phyloP scores from a whole-genome alignment of 139 green algal genomes.

The Limnomonas spitsbergensis region DNA sequence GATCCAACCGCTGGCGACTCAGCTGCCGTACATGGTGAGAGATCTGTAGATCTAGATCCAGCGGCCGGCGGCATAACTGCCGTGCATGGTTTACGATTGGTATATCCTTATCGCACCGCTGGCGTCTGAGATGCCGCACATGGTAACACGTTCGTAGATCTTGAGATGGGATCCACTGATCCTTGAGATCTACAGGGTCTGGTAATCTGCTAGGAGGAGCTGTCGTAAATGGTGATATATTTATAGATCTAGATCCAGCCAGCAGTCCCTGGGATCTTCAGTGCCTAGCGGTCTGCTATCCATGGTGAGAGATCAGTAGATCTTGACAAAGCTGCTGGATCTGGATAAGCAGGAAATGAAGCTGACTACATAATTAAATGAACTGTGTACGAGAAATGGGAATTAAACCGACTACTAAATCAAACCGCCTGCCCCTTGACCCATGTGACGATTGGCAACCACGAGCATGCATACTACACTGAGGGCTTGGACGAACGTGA shows the following conservation, averaged over 20 bases:
- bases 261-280: slow-evolving; percentile 40
- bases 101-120: slow-evolving; percentile 64
- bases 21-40: slow-evolving; percentile 69
- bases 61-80: no score
- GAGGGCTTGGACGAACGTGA: neutral
- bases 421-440: no score
- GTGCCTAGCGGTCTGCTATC: no score
- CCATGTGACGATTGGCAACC: slow-evolving; percentile 63
- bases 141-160: slow-evolving; percentile 39
- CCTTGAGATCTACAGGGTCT: no score
- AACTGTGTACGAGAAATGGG: no score
- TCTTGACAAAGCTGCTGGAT: neutral
- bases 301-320: slow-evolving; percentile 48
- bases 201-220: no score
- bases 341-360: no score
- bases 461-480: slow-evolving; percentile 50
- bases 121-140: slow-evolving; percentile 61
- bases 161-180: neutral
- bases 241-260: slow-evolving; percentile 67
- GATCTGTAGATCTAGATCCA: neutral
- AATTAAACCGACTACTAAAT: no score
- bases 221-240: no score
- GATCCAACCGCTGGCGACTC: slow-evolving; percentile 61
- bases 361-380: no score
- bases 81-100: no score